Percentiles rank a stretch among this genome's conserved stretches.
Conservation (phyloP, 345 rosid species). For the Euphorbia pulcherrima region DNA sequence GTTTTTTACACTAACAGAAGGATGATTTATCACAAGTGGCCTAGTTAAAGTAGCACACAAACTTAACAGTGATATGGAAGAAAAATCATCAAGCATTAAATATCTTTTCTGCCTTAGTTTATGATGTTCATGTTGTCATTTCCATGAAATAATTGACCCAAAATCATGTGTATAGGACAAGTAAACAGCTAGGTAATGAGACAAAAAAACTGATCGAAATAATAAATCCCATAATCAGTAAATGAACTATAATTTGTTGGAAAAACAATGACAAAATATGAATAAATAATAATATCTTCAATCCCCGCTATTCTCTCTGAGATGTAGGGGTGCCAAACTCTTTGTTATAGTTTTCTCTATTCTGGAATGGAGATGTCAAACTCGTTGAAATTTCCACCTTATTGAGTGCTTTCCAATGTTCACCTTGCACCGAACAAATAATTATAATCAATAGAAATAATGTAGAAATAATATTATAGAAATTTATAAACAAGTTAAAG, state of each 20-base stretch:
- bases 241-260: background rate
- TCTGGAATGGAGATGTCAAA: too few relatives aligned
- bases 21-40: conserved; percentile 5
- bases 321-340: too few relatives aligned
- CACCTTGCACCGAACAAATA: too few relatives aligned
- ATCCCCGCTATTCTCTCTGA: too few relatives aligned
- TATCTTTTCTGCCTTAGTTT: conserved; percentile 2
- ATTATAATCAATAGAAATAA: too few relatives aligned
- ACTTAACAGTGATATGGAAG: conserved; percentile 1
- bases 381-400: too few relatives aligned
- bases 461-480: too few relatives aligned
- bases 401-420: too few relatives aligned
- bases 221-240: background rate
- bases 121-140: conserved; percentile 17
- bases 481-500: too few relatives aligned
- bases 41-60: conserved; percentile 1
- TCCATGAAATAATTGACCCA: conserved; percentile 3
- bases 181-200: background rate
- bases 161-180: background rate
- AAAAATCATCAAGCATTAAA: conserved; percentile 16
- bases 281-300: too few relatives aligned
- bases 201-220: background rate
- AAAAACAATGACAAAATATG: too few relatives aligned
- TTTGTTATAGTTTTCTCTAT: too few relatives aligned
- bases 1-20: conserved; percentile 13